Evolutionary conservation across 257 asterid species (phyloP).

Genomic region (Capsicum chinense): DNA sequence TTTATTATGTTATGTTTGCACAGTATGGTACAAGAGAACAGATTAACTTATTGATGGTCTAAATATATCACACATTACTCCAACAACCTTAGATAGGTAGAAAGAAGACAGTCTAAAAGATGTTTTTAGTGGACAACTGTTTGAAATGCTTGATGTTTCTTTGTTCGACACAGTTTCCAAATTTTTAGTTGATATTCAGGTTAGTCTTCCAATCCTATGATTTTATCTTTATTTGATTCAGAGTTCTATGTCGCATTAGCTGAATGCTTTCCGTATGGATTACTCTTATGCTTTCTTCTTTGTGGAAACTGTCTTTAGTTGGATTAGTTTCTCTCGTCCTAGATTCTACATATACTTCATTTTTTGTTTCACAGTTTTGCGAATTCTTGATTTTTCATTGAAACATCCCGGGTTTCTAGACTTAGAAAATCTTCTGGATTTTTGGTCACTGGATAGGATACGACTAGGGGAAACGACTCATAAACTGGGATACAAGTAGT

Average conservation of each 20-base stretch:
- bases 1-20: constrained; percentile 21
- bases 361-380: neutral
- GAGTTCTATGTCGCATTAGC: neutral
- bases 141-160: constrained; percentile 98
- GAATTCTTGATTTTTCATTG: neutral
- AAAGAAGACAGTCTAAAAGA: constrained; percentile 76
- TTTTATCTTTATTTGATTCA: neutral
- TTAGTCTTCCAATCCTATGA: constrained; percentile 24
- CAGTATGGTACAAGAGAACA: constrained; percentile 98
- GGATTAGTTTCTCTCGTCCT: neutral
- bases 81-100: constrained; percentile 87
- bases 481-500: no score
- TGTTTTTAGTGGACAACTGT: constrained; percentile 78
- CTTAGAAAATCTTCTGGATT: no score
- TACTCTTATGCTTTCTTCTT: neutral
- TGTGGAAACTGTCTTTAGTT: neutral
- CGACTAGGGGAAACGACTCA: no score
- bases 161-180: constrained; percentile 74
- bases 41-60: constrained; percentile 99
- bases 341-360: neutral
- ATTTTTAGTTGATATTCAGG: constrained; percentile 97
- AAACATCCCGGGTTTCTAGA: no score
- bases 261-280: neutral
- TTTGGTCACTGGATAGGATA: no score
- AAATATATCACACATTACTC: constrained; percentile 92